phyloP scores from a whole-genome alignment of 176 grass and related monocot genomes.

The Juncus inflexus region DNA sequence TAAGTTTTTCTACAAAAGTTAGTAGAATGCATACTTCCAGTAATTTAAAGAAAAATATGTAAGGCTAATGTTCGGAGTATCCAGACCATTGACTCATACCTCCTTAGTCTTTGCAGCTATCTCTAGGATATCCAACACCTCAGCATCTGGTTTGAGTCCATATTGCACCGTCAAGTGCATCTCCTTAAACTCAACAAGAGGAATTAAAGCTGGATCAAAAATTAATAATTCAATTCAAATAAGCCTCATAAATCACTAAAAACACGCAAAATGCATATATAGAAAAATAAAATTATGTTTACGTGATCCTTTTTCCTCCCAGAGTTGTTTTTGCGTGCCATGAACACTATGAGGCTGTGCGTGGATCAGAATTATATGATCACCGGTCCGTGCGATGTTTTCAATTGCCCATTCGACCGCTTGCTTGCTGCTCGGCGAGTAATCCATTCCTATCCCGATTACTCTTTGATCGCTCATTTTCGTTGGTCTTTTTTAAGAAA shows the following conservation, averaged over 20 bases:
- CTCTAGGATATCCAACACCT: constrained; percentile 51
- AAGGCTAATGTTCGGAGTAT: not conserved
- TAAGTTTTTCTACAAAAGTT: not conserved
- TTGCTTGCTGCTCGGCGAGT: constrained; percentile 83
- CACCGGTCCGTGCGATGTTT: constrained; percentile 55
- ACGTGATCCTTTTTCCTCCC: constrained; percentile 56
- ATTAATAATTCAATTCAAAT: not conserved
- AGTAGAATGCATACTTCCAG: not conserved
- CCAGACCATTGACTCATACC: constrained; percentile 18
- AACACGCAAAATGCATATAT: too few species aligned
- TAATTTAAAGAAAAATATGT: not conserved
- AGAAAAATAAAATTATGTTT: not conserved
- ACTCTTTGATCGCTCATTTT: constrained; percentile 35
- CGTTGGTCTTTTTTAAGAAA: not conserved
- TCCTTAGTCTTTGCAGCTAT: constrained; percentile 44
- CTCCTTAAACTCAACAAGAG: constrained; percentile 49
- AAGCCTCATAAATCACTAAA: not conserved
- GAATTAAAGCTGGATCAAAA: constrained; percentile 52
- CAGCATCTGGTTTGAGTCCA: constrained; percentile 39
- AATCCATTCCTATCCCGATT: constrained; percentile 75
- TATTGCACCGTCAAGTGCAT: constrained; percentile 49
- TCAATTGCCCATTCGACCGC: constrained; percentile 56
- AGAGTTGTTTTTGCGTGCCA: constrained; percentile 40
- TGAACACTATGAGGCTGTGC: constrained; percentile 35
- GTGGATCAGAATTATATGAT: constrained; percentile 68